Evolutionary conservation across 176 grass and related monocot genomes (phyloP).

Genomic region (Aechmea fasciata): DNA sequence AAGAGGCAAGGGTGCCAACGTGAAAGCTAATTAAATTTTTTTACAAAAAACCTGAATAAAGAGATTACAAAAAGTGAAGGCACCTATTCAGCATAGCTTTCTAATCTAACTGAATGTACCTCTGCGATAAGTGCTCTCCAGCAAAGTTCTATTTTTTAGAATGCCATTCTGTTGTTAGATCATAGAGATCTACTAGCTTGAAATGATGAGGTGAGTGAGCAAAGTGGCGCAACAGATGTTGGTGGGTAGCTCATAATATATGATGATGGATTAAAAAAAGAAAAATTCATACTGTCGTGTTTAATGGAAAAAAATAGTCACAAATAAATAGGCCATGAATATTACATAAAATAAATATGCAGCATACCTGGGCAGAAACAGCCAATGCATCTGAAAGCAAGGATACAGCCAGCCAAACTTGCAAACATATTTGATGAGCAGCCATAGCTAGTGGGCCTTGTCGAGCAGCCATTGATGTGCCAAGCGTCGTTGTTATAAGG

Average conservation of each 20-base stretch:
- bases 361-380: slow-evolving; percentile 56
- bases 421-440: slow-evolving; percentile 95
- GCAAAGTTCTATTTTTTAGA: neutral
- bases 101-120: neutral
- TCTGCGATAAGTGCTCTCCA: neutral
- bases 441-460: slow-evolving; percentile 91
- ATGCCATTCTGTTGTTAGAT: no score
- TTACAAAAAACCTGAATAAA: neutral
- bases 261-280: no score
- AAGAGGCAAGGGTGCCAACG: neutral
- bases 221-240: no score
- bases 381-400: slow-evolving; percentile 50
- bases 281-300: neutral
- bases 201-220: no score
- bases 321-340: no score
- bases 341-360: slow-evolving; percentile 11
- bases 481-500: slow-evolving; percentile 81
- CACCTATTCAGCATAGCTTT: neutral
- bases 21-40: neutral
- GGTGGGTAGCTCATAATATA: no score
- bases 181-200: no score
- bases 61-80: neutral
- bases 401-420: slow-evolving; percentile 93
- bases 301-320: neutral
- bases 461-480: slow-evolving; percentile 92